Base-by-base conservation (phyloP, 306 rosid genomes). In the Cyamopsis tetragonoloba region DNA sequence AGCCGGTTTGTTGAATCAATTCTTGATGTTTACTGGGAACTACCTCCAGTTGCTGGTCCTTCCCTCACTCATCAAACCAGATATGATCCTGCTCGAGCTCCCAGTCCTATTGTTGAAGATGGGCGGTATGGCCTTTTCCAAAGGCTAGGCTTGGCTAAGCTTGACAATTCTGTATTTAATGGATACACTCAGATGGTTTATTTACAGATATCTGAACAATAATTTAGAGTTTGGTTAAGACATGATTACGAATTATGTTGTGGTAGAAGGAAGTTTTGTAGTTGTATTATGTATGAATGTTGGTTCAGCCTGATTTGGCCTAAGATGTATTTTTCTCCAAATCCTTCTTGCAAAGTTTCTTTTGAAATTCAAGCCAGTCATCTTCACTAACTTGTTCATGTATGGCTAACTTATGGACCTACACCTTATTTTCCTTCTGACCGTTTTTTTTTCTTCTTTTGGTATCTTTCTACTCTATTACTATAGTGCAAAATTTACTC, bases 131-230 rank as follows among this genome's bases (percentile, higher is more conserved):
- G 99, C 55, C 82, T 90, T 75, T 95, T 88, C 82, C 77, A 77
- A 54, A 79, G 92, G 71, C 91, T 95, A 62, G 99, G 97, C 71
- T 74, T 95, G 56, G 68, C 86, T 48, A 46, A 81, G 32, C 81
- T 95, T 32, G 97, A 88, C 70, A 76, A 55, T 35, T 83, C 92
- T 83, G 95, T 95, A 79, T 95, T 95, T 81, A 90, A 86, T 60
- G 99, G 99, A 70, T 95, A 95, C 81, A 95, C 99, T 62, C 99
- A 95, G 78, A 86, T 95, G 97, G 97, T 82, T 81, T 90, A 95
- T 83, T 55, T 95, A 75, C 84, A 95, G 90, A 85, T 95, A 85
- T 88, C 95, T 57, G 64, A 81, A 79, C 83, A 70, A 80, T 82
- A 74, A 83, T 62, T 71, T 73, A 60, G 72, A 60, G 50, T 79